Evolutionary conservation across 1,284 basidiomycete species (phyloP), one percentile per base, ranked within the genome.

Genomic region (Malassezia nana): DNA sequence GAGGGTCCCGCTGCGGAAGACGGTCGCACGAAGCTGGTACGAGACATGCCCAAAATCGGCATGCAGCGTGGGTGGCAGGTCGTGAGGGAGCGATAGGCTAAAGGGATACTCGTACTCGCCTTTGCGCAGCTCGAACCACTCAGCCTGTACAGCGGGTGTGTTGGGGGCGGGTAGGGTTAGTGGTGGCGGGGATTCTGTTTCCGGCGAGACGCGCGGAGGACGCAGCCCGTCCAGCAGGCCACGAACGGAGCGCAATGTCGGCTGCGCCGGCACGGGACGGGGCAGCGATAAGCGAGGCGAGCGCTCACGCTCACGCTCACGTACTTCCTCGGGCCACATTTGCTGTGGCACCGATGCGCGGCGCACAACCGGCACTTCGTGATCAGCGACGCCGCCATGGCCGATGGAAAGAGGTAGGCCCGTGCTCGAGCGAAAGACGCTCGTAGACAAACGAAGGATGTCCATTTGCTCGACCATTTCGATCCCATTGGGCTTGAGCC

Each of bases 21-120:
- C 89, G 28, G 79, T 81, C 6, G 89, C 90, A 66, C 84, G 86
- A 15, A 96, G 79, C 43, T 79, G 78, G 83, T 94, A 96, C 2
- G 75, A 74, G 20, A 94, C 83, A 8, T 81, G 81, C 13, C 90
- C 91, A 68, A 83, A 87, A 52, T 86, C 82, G 60, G 84, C 84
- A 47, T 81, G 79, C 54, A 94, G 78, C 0, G 84, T 84, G 0
- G 92, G 88, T 3, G 90, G 89, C 3, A 86, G 80, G 55, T 82
- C 81, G 3, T 82, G 79, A 0, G 91, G 89, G 44, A 98, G 83
- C 4, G 84, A 79, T 74, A 96, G 88, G 16, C 86, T 87, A 66
- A 98, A 87, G 1, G 91, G 90, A 74, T 90, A 98, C 38, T 85
- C 89, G 74, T 96, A 95, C 5, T 83, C 85, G 30, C 89, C 89